Base-by-base conservation (phyloP, 176 grass and related monocot species). In the Aegilops speltoides region DNA sequence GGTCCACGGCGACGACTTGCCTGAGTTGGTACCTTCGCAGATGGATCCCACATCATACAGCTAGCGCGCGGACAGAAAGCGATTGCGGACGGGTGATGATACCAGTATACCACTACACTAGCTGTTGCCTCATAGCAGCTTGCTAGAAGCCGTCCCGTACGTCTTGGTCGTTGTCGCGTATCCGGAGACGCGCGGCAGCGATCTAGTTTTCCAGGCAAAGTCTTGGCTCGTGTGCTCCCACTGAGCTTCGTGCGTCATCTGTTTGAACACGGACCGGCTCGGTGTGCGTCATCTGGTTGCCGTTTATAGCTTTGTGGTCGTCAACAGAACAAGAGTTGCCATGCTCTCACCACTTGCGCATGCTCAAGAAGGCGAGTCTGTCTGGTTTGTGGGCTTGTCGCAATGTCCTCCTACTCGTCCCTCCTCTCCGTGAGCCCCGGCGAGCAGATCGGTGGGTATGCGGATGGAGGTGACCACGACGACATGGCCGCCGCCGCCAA, bases 351-450 rank as follows among this genome's bases (percentile, higher is more conserved):
- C 52, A 57, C 52, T 57, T 57, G 52, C 52, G 52, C 52, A 57
- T 57, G 7, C 52, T 57, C 52, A 40, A 20, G 20, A 12, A 31
- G 67, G 17, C 9, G 57, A 63, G 34, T 2, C 13, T 16, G 56
- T 4, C 10, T 79, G 0, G 33, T 29, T 13, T 10, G 31, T 23
- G 13, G 50, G 61, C 48, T 64, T 6, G 38, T 22, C 6, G 16
- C 52, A n/a, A 88, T 87, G 89, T 91, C 85, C 3, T 88, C 81
- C 2, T 70, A 91, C 37, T 38, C 76, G 46, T 56, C 84, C 20
- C 46, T 85, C 36, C 46, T 81, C 33, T 77, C 81, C 11, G 52
- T 61, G n/a, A 38, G 46, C 16, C 40, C 69, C 8, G 15, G 4
- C 22, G 68, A 87, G 5, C 33, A 8, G 66, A 33, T 45, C 75